Evolutionary conservation across 257 asterid genomes (phyloP), one percentile per base, ranked within the genome.

Genomic region (Mitragyna speciosa): DNA sequence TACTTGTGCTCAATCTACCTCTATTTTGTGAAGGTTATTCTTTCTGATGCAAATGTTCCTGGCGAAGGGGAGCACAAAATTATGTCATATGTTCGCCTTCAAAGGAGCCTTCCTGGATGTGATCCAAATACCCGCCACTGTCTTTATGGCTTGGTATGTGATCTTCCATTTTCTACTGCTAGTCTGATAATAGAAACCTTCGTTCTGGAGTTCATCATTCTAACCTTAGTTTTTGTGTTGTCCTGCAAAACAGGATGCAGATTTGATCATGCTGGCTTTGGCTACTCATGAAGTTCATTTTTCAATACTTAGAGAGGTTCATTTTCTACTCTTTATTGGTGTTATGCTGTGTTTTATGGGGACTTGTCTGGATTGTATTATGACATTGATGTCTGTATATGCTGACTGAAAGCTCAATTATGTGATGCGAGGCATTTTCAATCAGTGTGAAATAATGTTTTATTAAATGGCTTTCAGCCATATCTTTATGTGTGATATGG

Each of bases 1-100:
- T 72, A 26, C 30, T 74, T 66, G 63, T 69, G 63, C 81, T 65
- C 54, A 28, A 69, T 24, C 2, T 20, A 16, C 31, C 76, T 79
- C 79, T 72, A 78, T 81, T 67, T 80, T 70, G 77, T 90, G 92
- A 80, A 94, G 98, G 97, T 94, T 81, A 87, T 94, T 68, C 97
- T 94, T 77, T 94, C 98, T 77, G 98, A 94, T 88, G 97, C 98
- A 66, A 94, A 94, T 87, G 95, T 91, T 89, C 97, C 98, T 81
- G 98, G 98, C 78, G 98, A 94, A 85, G 98, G 98, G 89, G 98
- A 94, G 80, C 98, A 94, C 90, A 94, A 94, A 81, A 89, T 93
- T 82, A 94, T 94, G 97, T 94, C 98, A 43, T 94, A 93, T 83
- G 88, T 94, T 79, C 97, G 98, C 63, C 90, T 90, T 30, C 98